Percentiles rank a stretch among this genome's conserved stretches.
Evolutionary conservation across 1,284 basidiomycete species (phyloP).

Genomic region (Abortiporus biennis): DNA sequence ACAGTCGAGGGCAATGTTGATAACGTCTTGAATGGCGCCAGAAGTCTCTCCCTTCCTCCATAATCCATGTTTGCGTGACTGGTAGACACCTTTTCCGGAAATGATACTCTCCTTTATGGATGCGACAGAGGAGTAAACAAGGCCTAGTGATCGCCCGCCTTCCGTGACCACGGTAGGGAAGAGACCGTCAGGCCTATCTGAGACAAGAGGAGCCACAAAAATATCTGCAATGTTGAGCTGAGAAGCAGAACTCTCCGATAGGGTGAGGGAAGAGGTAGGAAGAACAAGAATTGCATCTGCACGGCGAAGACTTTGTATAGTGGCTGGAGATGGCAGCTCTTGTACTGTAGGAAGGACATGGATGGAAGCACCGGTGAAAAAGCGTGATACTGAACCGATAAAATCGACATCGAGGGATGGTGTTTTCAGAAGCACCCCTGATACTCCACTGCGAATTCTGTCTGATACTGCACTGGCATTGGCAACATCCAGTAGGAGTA

Average conservation of each 20-base stretch:
- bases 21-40: slow-evolving; percentile 87
- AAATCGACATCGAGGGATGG: slow-evolving; percentile 61
- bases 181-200: slow-evolving; percentile 89
- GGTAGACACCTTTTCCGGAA: slow-evolving; percentile 91
- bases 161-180: slow-evolving; percentile 91
- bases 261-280: slow-evolving; percentile 67
- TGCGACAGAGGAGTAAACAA: slow-evolving; percentile 94
- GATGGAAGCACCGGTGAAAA: slow-evolving; percentile 60
- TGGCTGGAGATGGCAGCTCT: slow-evolving; percentile 42
- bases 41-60: slow-evolving; percentile 98
- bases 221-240: slow-evolving; percentile 79
- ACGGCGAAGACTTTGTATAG: slow-evolving; percentile 48
- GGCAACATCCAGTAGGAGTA: slow-evolving; percentile 68
- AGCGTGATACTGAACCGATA: slow-evolving; percentile 67
- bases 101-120: slow-evolving; percentile 86
- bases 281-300: slow-evolving; percentile 69
- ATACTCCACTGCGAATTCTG: slow-evolving; percentile 63
- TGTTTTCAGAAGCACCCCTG: slow-evolving; percentile 74
- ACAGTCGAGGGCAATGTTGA: slow-evolving; percentile 85
- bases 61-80: slow-evolving; percentile 92
- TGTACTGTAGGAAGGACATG: slow-evolving; percentile 48
- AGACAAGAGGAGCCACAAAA: slow-evolving; percentile 77
- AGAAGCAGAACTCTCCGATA: slow-evolving; percentile 42
- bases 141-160: slow-evolving; percentile 77
- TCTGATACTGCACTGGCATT: slow-evolving; percentile 72